Base-by-base conservation (phyloP, 495 filamentous ascomycete genomes). In the Schizothecium vesticola region DNA sequence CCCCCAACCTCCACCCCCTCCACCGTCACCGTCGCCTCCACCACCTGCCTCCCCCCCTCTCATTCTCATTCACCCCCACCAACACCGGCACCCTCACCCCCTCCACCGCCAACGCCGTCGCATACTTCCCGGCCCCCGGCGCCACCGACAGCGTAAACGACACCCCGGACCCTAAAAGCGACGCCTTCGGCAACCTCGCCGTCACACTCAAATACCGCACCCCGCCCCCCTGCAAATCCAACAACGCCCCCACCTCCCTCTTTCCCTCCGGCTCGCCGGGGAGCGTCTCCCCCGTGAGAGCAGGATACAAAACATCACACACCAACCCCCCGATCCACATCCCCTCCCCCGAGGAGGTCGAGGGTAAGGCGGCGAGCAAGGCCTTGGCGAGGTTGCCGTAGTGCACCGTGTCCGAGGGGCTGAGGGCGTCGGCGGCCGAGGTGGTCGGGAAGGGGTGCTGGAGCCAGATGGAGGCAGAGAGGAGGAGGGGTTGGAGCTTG, bases 1-100 rank as follows among this genome's bases (percentile, higher is more conserved):
- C 59, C 61, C 31, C 71, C 66, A 28, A 80, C 75, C 66, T 73
- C 70, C 43, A 80, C 75, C 67, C 73, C 71, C 57, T 89, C 87
- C 25, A 90, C 76, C 72, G 82, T 81, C 0, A 89, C 71, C 61
- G 81, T 86, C 0, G 80, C 81, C 7, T 87, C 70, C 0, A 90
- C 78, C 63, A 87, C 79, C 78, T 91, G 88, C 79, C 85, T 88
- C 25, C 77, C 23, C 65, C 22, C 59, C 87, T 71, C 78, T 91
- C 88, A 71, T 89, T 84, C 1, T 69, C 57, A 69, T 90, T 89
- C 11, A 91, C 79, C 2, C 88, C 88, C 26, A 91, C 80, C 43
- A 91, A 66, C 22, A 83, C 83, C 60, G 88, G 86, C 19, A 89
- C 76, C n/a, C 78, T 78, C 23, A 90, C 69, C 29, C 82, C 79